Percentiles rank a stretch among this genome's conserved stretches.
Evolutionary conservation across 495 filamentous ascomycete species (phyloP).

Genomic region (Neurospora sp.): DNA sequence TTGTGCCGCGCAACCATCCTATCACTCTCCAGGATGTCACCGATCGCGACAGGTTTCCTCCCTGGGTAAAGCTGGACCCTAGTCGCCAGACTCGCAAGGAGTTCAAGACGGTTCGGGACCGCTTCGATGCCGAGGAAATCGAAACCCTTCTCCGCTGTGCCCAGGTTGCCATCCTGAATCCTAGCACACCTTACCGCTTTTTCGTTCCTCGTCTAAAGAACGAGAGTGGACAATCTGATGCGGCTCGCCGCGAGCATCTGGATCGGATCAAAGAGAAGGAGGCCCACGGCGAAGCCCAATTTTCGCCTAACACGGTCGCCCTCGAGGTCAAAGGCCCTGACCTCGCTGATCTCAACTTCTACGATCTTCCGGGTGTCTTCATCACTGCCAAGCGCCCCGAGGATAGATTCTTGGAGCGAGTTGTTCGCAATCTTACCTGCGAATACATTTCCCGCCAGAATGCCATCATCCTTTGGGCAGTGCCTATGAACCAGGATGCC

Average conservation of each 20-base stretch:
- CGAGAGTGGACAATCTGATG: conserved; percentile 11
- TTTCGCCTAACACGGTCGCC: conserved; percentile 67
- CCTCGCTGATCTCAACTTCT: conserved; percentile 64
- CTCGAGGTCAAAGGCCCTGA: conserved; percentile 61
- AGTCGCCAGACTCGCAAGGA: conserved; percentile 19
- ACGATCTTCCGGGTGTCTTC: conserved; percentile 74
- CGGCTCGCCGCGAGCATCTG: conserved; percentile 20
- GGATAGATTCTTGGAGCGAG: conserved; percentile 53
- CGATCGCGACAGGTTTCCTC: conserved; percentile 30
- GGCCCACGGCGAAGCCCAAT: conserved; percentile 43
- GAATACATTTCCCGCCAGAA: conserved; percentile 54
- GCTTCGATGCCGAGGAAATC: conserved; percentile 37
- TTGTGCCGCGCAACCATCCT: conserved; percentile 16
- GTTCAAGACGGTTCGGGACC: conserved; percentile 35
- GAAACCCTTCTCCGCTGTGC: conserved; percentile 54
- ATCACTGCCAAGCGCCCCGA: conserved; percentile 49
- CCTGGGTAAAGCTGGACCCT: conserved; percentile 25
- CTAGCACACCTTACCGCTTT: conserved; percentile 28
- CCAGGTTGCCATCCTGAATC: conserved; percentile 64
- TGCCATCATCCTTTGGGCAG: conserved; percentile 63
- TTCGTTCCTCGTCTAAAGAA: conserved; percentile 37
- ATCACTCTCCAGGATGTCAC: conserved; percentile 33
- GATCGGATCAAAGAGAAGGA: conserved; percentile 23
- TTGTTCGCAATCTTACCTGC: conserved; percentile 58
- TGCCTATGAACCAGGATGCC: conserved; percentile 65